Conservation (phyloP, 2,329 filamentous ascomycete species). For the Colletotrichum sidae region DNA sequence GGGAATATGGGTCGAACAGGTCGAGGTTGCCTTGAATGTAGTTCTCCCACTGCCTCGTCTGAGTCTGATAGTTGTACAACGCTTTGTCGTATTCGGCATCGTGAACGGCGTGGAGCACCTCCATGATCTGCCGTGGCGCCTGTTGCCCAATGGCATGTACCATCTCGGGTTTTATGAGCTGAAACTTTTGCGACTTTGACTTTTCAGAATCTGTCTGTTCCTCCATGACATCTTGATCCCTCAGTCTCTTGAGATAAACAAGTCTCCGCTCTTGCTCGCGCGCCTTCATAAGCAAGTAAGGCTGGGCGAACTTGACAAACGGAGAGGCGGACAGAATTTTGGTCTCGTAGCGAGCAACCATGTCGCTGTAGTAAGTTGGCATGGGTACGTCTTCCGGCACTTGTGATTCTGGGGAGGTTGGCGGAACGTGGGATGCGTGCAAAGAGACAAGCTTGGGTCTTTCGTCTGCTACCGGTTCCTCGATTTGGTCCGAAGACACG, state of each 20-base stretch:
- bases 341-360: slow-evolving; percentile 92
- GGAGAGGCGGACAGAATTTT: slow-evolving; percentile 95
- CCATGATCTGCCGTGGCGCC: slow-evolving; percentile 87
- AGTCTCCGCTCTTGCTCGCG: slow-evolving; percentile 90
- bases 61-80: slow-evolving; percentile 90
- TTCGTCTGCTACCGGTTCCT: slow-evolving; percentile 40
- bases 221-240: slow-evolving; percentile 77
- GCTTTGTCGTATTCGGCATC: slow-evolving; percentile 98
- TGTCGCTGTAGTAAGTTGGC: slow-evolving; percentile 93
- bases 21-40: slow-evolving; percentile 90
- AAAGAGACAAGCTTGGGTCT: slow-evolving; percentile 47
- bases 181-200: slow-evolving; percentile 77
- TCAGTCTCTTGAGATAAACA: slow-evolving; percentile 82
- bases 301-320: slow-evolving; percentile 94
- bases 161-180: slow-evolving; percentile 95
- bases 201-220: slow-evolving; percentile 71
- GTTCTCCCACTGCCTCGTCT: slow-evolving; percentile 95
- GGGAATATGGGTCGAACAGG: slow-evolving; percentile 93
- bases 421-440: slow-evolving; percentile 56
- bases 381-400: slow-evolving; percentile 84
- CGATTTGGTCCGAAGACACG: slow-evolving; percentile 42
- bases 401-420: slow-evolving; percentile 62
- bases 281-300: slow-evolving; percentile 91
- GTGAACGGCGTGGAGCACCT: slow-evolving; percentile 93
- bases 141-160: slow-evolving; percentile 85